These are phyloP conservation scores for Microcyclospora pomicola DNA, from an alignment of 2,329 filamentous ascomycete genomes.

Conservation along the genomic window DNA sequence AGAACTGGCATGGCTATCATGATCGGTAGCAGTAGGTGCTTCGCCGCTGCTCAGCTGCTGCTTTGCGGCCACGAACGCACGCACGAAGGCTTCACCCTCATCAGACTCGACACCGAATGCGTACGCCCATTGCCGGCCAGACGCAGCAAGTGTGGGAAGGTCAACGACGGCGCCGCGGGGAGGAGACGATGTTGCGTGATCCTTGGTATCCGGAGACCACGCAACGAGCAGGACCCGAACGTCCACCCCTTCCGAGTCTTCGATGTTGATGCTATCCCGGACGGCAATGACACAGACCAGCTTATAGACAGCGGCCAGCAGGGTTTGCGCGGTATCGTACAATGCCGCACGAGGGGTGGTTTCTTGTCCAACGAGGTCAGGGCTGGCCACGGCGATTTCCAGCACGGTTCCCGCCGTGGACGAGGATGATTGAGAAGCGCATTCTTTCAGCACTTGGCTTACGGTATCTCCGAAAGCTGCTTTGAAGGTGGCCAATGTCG, in stretches of 20 bases:
- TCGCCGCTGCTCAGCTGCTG: constrained; percentile 14
- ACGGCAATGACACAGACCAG: constrained; percentile 61
- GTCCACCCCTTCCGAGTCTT: constrained; percentile 60
- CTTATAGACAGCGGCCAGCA: constrained; percentile 65
- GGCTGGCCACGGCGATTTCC: constrained; percentile 49
- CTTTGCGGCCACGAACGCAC: constrained; percentile 27
- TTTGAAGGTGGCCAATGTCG: constrained; percentile 27
- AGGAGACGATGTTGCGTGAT: no score
- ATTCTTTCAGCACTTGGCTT: constrained; percentile 28
- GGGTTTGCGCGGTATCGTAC: constrained; percentile 57
- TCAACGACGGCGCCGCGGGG: constrained; percentile 37
- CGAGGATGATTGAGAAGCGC: constrained; percentile 21
- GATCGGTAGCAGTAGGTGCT: neutral
- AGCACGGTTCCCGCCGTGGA: constrained; percentile 29
- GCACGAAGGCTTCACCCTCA: constrained; percentile 45
- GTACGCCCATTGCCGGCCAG: constrained; percentile 45
- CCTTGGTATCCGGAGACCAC: constrained; percentile 28
- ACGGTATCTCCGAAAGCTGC: constrained; percentile 31
- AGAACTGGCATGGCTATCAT: neutral
- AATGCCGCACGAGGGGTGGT: constrained; percentile 39
- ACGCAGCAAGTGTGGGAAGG: constrained; percentile 33
- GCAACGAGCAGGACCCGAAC: constrained; percentile 61
- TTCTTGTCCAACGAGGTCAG: constrained; percentile 43
- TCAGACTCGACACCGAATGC: constrained; percentile 56
- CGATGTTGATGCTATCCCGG: constrained; percentile 46